Evolutionary conservation across 441 rosid genomes (phyloP).

Genomic region (Aquilaria agallochum): DNA sequence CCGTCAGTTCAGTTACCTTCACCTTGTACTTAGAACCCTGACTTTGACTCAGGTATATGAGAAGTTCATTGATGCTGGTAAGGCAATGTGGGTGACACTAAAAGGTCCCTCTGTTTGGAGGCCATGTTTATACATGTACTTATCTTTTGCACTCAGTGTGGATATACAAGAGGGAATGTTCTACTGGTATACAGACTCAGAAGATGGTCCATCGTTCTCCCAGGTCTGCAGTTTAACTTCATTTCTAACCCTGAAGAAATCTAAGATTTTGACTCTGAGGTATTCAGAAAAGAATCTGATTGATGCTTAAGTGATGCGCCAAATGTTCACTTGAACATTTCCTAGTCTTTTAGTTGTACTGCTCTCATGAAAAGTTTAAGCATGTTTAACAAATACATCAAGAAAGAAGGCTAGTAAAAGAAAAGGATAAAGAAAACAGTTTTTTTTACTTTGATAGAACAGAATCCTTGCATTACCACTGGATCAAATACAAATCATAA

Average conservation of each 20-base stretch:
- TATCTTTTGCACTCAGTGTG: conserved; percentile 70
- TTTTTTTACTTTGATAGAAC: too few species aligned
- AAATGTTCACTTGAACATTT: too few species aligned
- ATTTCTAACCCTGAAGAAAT: background rate
- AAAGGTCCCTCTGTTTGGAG: conserved; percentile 83
- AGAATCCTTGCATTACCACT: too few species aligned
- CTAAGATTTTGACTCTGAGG: background rate
- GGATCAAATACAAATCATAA: too few species aligned
- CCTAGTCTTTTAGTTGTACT: too few species aligned
- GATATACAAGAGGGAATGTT: conserved; percentile 88
- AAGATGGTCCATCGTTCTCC: conserved; percentile 77
- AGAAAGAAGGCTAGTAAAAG: too few species aligned
- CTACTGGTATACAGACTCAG: conserved; percentile 88
- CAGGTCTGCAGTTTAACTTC: conserved; percentile 47
- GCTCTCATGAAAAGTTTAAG: too few species aligned
- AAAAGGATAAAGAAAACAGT: too few species aligned
- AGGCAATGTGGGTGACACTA: conserved; percentile 83
- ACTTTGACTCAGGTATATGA: conserved; percentile 48
- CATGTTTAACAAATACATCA: too few species aligned
- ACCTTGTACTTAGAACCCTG: conserved; percentile 11
- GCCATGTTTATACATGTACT: conserved; percentile 87
- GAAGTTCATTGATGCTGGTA: conserved; percentile 70
- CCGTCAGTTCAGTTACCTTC: conserved; percentile 11
- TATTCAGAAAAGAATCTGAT: too few species aligned
- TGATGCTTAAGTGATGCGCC: too few species aligned